Conservation (phyloP, 1,284 basidiomycete species). For the Ustilago shanxiensis region DNA sequence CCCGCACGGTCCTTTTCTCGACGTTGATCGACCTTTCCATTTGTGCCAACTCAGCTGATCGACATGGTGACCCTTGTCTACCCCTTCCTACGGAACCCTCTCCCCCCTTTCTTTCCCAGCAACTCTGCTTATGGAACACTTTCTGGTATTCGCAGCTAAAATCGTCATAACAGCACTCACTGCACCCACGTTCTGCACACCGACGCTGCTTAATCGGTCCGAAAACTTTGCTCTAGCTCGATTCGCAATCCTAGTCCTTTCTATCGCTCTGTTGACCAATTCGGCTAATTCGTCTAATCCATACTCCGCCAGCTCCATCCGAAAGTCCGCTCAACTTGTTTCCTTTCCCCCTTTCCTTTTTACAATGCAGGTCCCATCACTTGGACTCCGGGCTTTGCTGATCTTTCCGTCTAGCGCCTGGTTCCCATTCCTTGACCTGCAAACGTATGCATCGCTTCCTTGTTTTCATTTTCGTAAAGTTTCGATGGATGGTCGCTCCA, state of each 20-base stretch:
- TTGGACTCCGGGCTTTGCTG: background rate
- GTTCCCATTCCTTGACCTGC: background rate
- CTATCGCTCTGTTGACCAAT: constrained; percentile 17
- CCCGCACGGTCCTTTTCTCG: constrained; percentile 13
- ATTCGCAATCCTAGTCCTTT: constrained; percentile 33
- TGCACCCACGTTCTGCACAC: background rate
- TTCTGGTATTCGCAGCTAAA: background rate
- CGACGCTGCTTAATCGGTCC: constrained; percentile 19
- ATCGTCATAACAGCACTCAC: background rate
- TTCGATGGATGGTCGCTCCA: constrained; percentile 8
- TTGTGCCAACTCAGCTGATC: constrained; percentile 42
- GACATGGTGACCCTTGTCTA: constrained; percentile 12
- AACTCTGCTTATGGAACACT: background rate
- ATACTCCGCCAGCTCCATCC: constrained; percentile 23
- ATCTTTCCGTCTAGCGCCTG: background rate
- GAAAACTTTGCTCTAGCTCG: background rate
- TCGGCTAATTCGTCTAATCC: constrained; percentile 17
- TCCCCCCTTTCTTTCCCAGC: background rate
- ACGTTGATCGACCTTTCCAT: constrained; percentile 20
- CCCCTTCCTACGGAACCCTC: constrained; percentile 7
- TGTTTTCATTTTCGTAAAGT: constrained; percentile 17
- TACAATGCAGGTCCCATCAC: constrained; percentile 5
- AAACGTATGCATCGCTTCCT: constrained; percentile 1
- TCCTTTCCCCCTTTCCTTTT: background rate
- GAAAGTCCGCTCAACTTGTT: constrained; percentile 6